Base-by-base conservation (phyloP, 306 rosid genomes). In the Datisca glomerata region DNA sequence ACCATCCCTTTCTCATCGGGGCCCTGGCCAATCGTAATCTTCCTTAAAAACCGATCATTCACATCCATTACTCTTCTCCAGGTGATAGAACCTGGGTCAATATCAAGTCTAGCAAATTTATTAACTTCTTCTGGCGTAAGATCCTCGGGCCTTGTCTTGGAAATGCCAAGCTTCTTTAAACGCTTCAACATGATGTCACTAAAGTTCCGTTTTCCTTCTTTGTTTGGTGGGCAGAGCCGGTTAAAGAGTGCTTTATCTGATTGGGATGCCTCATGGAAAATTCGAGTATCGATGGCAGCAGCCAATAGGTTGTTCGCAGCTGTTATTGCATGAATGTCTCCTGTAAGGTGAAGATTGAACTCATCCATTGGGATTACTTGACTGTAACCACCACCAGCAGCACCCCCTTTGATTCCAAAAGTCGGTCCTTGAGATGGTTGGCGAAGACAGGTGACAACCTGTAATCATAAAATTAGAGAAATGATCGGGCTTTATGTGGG, bases 341-440 rank as follows among this genome's bases (percentile, higher is more conserved):
- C 98, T 3, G 98, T 84, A 16, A 89, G 72, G 50, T 89, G 98
- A 59, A 89, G 98, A 80, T 89, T 89, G 73, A 89, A 89, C 61
- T 89, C 98, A 58, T 89, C 98, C 98, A 89, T 84, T 17, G 95
- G 98, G 47, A 89, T 78, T 70, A 89, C 98, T 70, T 89, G 98
- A 69, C 98, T 89, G 60, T 89, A 89, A 66, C 98, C 98, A 28
- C 93, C 98, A 51, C 95, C 98, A 20, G 98, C 98, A 18, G 98
- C 98, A 49, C 98, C 98, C 45, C 98, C 98, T 75, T 77, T 89
- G 64, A 89, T 89, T 55, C 98, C 98, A 68, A 89, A 89, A 40
- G 98, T 89, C 7, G 98, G 98, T 35, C 98, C 98, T 75, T 89
- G 95, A n/a, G 98, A 89, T n/a, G 98, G 98, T 57, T 89, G 98